These are phyloP conservation scores for Amaranthus hypochondriacus DNA, from an alignment of 148 eudicot genomes.

Conservation along the genomic window DNA sequence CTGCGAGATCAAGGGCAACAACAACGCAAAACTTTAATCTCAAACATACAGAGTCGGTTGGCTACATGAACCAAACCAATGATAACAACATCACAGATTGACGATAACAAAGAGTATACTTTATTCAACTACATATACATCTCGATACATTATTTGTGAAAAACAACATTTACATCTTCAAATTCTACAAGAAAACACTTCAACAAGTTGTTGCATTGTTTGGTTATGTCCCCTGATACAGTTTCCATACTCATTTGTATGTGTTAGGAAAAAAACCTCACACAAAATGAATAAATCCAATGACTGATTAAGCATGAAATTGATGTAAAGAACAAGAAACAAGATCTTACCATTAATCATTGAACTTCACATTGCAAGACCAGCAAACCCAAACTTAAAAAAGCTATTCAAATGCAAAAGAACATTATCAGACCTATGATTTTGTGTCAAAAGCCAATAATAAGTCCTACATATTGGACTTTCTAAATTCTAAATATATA, in stretches of 20 bases:
- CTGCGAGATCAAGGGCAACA: too few relatives aligned
- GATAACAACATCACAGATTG: too few relatives aligned
- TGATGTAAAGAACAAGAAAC: neutral
- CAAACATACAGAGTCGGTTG: too few relatives aligned
- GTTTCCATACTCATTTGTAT: neutral
- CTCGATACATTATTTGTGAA: conserved; percentile 11
- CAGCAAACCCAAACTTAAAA: conserved; percentile 31
- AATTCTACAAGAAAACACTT: conserved; percentile 17
- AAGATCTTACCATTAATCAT: conserved; percentile 30
- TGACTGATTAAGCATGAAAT: conserved; percentile 7
- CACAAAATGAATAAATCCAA: conserved; percentile 14
- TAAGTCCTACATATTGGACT: conserved; percentile 11
- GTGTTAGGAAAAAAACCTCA: conserved; percentile 21
- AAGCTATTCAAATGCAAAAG: conserved; percentile 26
- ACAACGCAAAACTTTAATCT: too few relatives aligned
- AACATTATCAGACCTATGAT: conserved; percentile 24
- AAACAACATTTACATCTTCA: conserved; percentile 18
- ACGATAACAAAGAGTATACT: too few relatives aligned
- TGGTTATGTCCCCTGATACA: conserved; percentile 10
- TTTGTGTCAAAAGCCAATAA: conserved; percentile 15
- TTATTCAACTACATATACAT: too few relatives aligned
- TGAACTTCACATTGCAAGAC: conserved; percentile 31
- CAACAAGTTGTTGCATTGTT: conserved; percentile 20
- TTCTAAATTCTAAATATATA: conserved; percentile 18
- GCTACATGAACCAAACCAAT: too few relatives aligned